Base-by-base conservation (phyloP, 352 stramenopile genomes). In the Pythium phragmiticola region DNA sequence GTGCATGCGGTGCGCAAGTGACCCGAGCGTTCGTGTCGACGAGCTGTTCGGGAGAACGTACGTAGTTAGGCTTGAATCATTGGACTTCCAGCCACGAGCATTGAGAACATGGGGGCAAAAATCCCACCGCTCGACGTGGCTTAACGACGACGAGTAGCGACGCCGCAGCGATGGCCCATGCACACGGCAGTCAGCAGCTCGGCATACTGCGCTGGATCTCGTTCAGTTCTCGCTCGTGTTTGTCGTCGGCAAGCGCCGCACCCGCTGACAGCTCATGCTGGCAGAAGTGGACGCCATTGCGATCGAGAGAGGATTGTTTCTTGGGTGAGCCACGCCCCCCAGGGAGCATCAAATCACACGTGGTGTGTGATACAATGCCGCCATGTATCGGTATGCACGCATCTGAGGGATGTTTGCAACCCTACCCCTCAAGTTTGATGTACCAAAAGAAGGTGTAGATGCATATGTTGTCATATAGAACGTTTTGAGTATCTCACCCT, bases 71-170 rank as follows among this genome's bases (percentile, higher is more conserved):
- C 52, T 92, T 76, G 2, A 66, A 67, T 80, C 83, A 92, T 51
- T 92, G 79, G 0, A 66, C 65, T 61, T 90, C 26, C 82, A 3
- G 65, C 65, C 39, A 89, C 78, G 2, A 92, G 68, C 41, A 70
- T 70, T 26, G 83, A 86, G 51, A 90, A 90, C 21, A 92, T 65
- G 0, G 83, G 83, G 0, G 81, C 81, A 68, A 92, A 90, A 53
- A 89, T 89, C 53, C 90, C 69, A 1, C 83, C 83, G 1, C 83
- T 81, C 1, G 83, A 81, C 23, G 56, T 75, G 62, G 21, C 21
- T 0, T 21, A 21, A 73, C 26, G 19, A 75, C 62, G 14, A 82
- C 72, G 45, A 72, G 42, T 34, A 77, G 39, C 8, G 69, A 70
- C 26, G 66, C 63, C 21, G 77, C 53, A 12, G 43, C 56, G 60